Evolutionary conservation across 106 monocot species (phyloP), one percentile per base, ranked within the genome.

Genomic region (Platanthera guangdongensis): DNA sequence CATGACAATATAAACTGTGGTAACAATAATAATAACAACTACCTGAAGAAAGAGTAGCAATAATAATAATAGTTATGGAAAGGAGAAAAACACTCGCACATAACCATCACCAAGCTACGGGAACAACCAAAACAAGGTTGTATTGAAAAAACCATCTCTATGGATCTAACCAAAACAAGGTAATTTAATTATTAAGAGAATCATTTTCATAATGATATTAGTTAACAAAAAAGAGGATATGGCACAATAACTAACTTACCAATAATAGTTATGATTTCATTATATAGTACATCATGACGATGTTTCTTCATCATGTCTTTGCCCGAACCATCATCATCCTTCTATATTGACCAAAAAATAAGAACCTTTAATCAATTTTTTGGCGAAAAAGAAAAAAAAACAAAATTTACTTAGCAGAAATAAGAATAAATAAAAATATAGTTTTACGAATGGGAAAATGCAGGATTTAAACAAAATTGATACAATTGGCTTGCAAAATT

Each of bases 281-380:
- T 99, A 79, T 90, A 94, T 16, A 99, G 68, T 12, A 99, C 94
- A 78, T 99, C 92, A 6, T 89, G 91, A 2, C 88, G 91, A 51
- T 94, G 94, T 71, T 99, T 94, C 77, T 83, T 99, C 94, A 92
- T 92, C 80, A 84, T 52, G 68, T 88, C 90, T 76, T 99, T 99
- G 51, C 82, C 90, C 75, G 92, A 88, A 65, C 90, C 88, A 81
- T 88, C 94, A 77, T 82, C 90, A 78, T 92, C 88, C 76, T 82
- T 76, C 90, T 90, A 65, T 45, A 70, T 10, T 65, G 51, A 30
- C 72, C 32, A 80, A 75, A 76, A 14, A 80, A 77, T 46, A 63
- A 70, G 45, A 47, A 48, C 0, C 70, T 48, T 12, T 67, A 70
- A 47, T 70, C 47, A 70, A 45, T 70, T 70, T 65, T 70, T 13